Base-by-base conservation (phyloP, 139 green algal genomes). In the Chlorella sp. region DNA sequence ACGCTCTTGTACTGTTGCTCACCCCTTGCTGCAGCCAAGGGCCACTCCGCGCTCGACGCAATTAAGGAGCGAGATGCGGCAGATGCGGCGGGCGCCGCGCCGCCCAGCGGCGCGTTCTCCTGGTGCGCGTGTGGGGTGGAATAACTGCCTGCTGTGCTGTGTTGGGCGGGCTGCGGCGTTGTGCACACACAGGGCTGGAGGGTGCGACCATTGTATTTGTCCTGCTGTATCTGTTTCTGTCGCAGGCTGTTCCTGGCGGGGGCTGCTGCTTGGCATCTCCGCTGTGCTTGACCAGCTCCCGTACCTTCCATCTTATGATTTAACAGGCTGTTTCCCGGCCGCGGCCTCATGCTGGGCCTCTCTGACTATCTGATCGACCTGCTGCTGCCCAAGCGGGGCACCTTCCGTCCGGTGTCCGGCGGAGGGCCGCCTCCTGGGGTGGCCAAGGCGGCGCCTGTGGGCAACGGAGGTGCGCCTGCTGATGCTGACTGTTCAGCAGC, bases 291-390 rank as follows among this genome's bases (percentile, higher is more conserved):
- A 36, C 62, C 62, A 69, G 30, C 26, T 41, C 28, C 24, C 60
- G 16, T 26, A 1, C 69, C 20, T 36, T 34, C 8, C 69, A 11
- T 16, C 38, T 41, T 5, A 24, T 5, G 7, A 40, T 32, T 8
- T 30, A 34, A 48, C 74, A 82, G 76, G 76, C 22, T 84, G 62
- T 82, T 84, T 76, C 64, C 69, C 13, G 78, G 78, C 13, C 84
- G 65, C 32, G 85, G 85, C 64, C 69, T 89, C 20, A 38, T 89
- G 80, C 74, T 78, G 34, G 28, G 44, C 41, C 5, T 87, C 19
- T 89, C 85, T 32, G 85, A 89, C 51, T 46, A 13, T 38, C 24
- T 83, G 8, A 24, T 89, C 51, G 44, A 84, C 46, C 22, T 22
- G 20, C 13, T 87, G 26, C 41, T 89, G 62, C 30, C 28, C 19